phyloP scores from a whole-genome alignment of 345 rosid genomes.

The Bruguiera gymnorhiza region DNA sequence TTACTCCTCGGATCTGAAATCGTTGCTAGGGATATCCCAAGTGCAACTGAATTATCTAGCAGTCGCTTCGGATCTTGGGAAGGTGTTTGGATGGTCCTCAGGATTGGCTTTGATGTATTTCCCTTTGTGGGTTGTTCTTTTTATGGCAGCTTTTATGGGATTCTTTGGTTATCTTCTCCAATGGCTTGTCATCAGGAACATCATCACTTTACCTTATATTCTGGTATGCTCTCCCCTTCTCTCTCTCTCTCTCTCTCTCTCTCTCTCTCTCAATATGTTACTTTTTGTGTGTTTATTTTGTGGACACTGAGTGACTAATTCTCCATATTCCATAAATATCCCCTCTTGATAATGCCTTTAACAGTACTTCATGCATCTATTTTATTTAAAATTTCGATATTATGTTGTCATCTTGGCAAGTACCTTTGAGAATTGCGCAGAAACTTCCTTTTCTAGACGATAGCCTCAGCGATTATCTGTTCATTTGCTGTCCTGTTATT shows the following conservation, averaged over 20 bases:
- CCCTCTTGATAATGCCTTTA: no score
- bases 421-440: no score
- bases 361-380: no score
- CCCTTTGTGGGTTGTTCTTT: slow-evolving; percentile 69
- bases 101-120: slow-evolving; percentile 76
- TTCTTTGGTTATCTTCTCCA: slow-evolving; percentile 78
- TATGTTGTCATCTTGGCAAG: no score
- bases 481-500: no score
- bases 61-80: slow-evolving; percentile 93
- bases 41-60: slow-evolving; percentile 86
- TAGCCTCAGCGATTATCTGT: no score
- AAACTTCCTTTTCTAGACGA: no score
- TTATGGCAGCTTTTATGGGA: slow-evolving; percentile 83
- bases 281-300: neutral
- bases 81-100: slow-evolving; percentile 92
- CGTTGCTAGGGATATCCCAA: slow-evolving; percentile 77
- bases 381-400: no score
- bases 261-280: neutral
- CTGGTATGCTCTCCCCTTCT: slow-evolving; percentile 39
- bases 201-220: slow-evolving; percentile 70
- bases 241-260: neutral
- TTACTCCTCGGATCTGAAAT: slow-evolving; percentile 72
- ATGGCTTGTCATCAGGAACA: slow-evolving; percentile 64
- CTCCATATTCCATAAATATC: no score
- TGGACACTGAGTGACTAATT: no score